phyloP scores from a whole-genome alignment of 1,284 basidiomycete genomes.

The Acaromyces ingoldii region DNA sequence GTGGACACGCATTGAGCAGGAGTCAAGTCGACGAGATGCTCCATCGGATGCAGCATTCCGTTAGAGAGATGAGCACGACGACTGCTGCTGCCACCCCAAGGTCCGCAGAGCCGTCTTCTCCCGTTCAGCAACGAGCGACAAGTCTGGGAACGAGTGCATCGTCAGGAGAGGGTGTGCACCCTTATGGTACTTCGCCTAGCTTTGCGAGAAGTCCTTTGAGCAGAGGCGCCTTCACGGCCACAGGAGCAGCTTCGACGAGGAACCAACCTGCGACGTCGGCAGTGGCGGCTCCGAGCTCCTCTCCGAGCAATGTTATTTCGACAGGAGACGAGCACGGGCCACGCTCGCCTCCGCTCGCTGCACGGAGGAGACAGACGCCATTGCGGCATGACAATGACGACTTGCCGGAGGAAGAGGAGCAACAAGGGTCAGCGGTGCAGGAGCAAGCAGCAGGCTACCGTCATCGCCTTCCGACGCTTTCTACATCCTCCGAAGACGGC shows the following conservation, averaged over 20 bases:
- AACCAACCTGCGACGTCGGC: no score
- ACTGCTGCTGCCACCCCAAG: background rate
- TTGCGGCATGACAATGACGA: background rate
- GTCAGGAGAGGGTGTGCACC: background rate
- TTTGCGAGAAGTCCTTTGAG: conserved; percentile 10
- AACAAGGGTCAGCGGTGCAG: no score
- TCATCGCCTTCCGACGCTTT: background rate
- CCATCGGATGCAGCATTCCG: conserved; percentile 30
- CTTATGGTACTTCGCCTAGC: background rate
- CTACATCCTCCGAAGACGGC: background rate
- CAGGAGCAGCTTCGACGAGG: no score
- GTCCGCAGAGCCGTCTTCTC: no score
- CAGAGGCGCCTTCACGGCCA: background rate
- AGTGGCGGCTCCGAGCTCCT: background rate
- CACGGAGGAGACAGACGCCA: background rate
- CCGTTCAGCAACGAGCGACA: background rate
- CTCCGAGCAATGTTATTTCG: background rate
- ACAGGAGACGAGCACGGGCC: background rate
- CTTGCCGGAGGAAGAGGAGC: no score
- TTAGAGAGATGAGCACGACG: conserved; percentile 7
- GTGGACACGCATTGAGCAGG: conserved; percentile 23
- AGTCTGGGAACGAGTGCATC: background rate
- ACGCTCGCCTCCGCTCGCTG: background rate
- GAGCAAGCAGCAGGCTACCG: no score
- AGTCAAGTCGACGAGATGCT: conserved; percentile 37